phyloP scores from a whole-genome alignment of 106 monocot species.

The Acorus gramineus region DNA sequence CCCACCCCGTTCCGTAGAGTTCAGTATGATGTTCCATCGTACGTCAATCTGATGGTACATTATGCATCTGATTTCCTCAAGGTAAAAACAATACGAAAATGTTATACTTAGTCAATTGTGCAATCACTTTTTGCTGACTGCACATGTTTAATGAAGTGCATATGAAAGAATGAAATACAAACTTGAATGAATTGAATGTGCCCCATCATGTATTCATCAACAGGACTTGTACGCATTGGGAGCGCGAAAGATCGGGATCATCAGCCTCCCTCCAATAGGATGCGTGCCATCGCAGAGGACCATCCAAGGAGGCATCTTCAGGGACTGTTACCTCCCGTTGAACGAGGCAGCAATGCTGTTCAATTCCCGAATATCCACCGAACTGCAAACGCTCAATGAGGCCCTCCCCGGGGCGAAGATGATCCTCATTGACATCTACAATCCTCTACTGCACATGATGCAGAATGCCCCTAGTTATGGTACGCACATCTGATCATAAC shows the following conservation, averaged over 20 bases:
- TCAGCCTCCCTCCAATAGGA: constrained; percentile 8
- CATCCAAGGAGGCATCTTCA: neutral
- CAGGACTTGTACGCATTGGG: constrained; percentile 5
- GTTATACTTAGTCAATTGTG: too few species aligned
- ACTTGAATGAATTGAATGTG: too few species aligned
- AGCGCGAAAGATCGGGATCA: constrained; percentile 7
- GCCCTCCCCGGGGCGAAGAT: neutral
- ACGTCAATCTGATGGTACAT: constrained; percentile 1
- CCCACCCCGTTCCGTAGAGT: neutral
- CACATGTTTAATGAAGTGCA: too few species aligned
- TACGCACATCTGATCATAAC: neutral
- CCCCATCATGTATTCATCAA: too few species aligned
- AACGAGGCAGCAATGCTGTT: neutral
- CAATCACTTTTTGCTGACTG: too few species aligned
- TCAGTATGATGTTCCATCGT: constrained; percentile 1
- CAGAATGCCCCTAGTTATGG: neutral
- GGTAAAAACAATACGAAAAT: neutral
- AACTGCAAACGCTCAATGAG: neutral
- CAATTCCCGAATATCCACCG: neutral
- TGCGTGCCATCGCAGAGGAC: constrained; percentile 10
- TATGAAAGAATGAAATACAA: too few species aligned
- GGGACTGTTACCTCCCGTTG: neutral
- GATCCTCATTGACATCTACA: constrained; percentile 6
- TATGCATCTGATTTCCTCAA: constrained; percentile 7
- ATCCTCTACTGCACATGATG: neutral